Conservation (phyloP, 768 basidiomycete genomes). For the Podaxis sp. region DNA sequence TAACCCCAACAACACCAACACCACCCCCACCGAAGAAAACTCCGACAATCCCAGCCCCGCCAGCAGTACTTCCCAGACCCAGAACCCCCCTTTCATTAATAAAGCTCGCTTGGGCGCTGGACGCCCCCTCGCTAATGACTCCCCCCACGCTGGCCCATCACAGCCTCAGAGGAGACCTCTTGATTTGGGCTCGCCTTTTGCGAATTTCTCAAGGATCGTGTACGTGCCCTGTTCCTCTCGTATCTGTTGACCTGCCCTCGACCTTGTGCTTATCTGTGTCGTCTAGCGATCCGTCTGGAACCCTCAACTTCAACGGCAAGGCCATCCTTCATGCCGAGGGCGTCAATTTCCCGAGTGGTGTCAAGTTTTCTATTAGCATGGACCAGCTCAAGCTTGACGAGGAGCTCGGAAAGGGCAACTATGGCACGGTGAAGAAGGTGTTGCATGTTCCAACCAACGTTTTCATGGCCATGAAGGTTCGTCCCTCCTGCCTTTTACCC, state of each 20-base stretch:
- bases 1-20: neutral
- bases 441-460: conserved; percentile 93
- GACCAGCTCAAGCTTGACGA: conserved; percentile 86
- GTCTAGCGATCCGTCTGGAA: conserved; percentile 90
- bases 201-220: conserved; percentile 94
- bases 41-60: neutral
- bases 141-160: neutral
- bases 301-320: conserved; percentile 90
- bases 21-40: neutral
- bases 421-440: conserved; percentile 96
- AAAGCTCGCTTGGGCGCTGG: conserved; percentile 48
- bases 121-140: conserved; percentile 24
- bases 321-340: conserved; percentile 90
- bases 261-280: neutral
- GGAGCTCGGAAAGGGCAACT: conserved; percentile 95
- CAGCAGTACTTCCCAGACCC: neutral
- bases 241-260: neutral
- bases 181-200: conserved; percentile 75
- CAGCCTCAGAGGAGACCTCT: neutral
- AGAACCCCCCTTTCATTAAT: conserved; percentile 3
- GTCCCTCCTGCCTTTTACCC: conserved; percentile 21
- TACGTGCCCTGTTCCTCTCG: conserved; percentile 41
- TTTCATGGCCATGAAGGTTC: conserved; percentile 98
- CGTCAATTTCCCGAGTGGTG: conserved; percentile 82
- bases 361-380: conserved; percentile 94